phyloP scores from a whole-genome alignment of 352 stramenopile genomes.

The Globisporangium camurandrum region DNA sequence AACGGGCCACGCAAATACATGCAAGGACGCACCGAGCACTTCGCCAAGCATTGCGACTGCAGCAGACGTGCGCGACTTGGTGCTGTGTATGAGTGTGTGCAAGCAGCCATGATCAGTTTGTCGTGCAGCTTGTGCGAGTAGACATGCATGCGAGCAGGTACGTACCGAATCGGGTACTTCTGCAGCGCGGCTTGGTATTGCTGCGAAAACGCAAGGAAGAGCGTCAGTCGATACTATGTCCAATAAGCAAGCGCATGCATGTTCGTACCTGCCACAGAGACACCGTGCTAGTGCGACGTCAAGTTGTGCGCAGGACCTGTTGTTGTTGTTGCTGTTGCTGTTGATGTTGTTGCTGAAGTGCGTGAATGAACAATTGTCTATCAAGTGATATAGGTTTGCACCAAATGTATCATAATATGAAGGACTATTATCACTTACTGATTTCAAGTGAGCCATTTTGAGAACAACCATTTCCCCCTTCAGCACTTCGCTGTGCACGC shows the following conservation, averaged over 20 bases:
- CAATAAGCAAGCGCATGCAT: not conserved
- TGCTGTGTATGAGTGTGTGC: constrained; percentile 19
- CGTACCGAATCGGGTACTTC: constrained; percentile 41
- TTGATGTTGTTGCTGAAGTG: too few relatives aligned
- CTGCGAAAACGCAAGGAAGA: too few relatives aligned
- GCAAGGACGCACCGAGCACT: constrained; percentile 32
- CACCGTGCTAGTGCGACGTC: not conserved
- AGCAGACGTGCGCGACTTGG: constrained; percentile 59
- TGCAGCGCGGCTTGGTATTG: constrained; percentile 52
- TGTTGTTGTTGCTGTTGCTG: not conserved
- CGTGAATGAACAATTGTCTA: too few relatives aligned
- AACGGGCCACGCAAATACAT: constrained; percentile 1
- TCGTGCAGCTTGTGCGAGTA: not conserved
- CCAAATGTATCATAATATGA: too few relatives aligned
- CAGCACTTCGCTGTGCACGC: too few relatives aligned
- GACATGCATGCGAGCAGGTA: not conserved
- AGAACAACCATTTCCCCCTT: too few relatives aligned
- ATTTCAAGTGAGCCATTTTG: too few relatives aligned
- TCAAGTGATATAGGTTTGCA: too few relatives aligned
- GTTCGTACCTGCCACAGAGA: not conserved
- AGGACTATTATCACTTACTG: too few relatives aligned
- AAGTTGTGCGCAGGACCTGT: not conserved
- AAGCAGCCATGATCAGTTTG: too few relatives aligned
- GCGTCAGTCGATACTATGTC: not conserved
- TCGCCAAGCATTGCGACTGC: constrained; percentile 56